A percentile compares a stretch with the other conserved stretches of the same genome.
Conservation (phyloP, 148 eudicot genomes). For the Bassia scoparia region DNA sequence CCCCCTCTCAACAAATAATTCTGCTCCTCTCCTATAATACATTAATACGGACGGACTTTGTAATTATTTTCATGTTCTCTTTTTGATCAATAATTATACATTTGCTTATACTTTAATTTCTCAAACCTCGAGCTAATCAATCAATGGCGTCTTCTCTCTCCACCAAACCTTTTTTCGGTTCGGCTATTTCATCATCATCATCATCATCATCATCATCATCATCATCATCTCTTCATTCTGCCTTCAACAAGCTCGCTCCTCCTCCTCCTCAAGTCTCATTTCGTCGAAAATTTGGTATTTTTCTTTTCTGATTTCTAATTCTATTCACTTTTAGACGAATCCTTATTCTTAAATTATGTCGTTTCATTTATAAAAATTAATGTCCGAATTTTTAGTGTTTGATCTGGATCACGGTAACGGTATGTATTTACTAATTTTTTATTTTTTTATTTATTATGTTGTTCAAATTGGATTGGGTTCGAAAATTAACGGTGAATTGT, state of each 20-base stretch:
- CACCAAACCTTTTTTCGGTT: slow-evolving; percentile 56
- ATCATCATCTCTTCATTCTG: slow-evolving; percentile 36
- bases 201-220: slow-evolving; percentile 30
- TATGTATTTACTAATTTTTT: too few species aligned
- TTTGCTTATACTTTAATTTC: too few species aligned
- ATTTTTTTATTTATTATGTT: neutral
- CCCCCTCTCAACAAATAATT: too few species aligned
- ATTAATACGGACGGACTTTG: too few species aligned
- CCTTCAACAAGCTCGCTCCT: slow-evolving; percentile 36
- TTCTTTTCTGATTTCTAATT: neutral
- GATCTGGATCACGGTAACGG: neutral
- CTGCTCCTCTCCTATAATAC: too few species aligned
- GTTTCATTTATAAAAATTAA: too few species aligned
- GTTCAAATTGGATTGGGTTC: neutral
- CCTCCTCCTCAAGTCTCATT: slow-evolving; percentile 38
- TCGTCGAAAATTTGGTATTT: slow-evolving; percentile 52
- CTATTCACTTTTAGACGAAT: neutral
- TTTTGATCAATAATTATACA: too few species aligned
- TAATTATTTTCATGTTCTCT: too few species aligned
- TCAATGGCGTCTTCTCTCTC: slow-evolving; percentile 62
- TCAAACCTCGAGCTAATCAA: too few species aligned
- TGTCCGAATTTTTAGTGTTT: neutral
- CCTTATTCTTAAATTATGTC: neutral
- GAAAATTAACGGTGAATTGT: neutral
- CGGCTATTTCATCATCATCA: slow-evolving; percentile 30